Evolutionary conservation across 148 eudicot genomes (phyloP), one percentile per base, ranked within the genome.

Genomic region (Hydrangea macrophylla): DNA sequence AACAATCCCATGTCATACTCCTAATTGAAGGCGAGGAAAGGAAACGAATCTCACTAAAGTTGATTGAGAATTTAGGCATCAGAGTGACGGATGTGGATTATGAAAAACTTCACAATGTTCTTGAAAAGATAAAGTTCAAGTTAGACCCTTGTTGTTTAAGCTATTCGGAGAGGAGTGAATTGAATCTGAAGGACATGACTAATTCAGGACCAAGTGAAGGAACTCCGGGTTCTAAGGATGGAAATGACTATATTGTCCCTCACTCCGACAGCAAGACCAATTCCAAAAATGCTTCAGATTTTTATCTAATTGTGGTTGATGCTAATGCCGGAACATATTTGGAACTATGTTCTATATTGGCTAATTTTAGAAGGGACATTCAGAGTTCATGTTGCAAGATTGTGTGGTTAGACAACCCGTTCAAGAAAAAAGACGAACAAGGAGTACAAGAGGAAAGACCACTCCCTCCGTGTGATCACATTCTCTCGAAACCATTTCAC

Each of bases 401-500:
- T 27, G 55, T 39, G 7, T 40, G 51, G 55, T 27, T 69, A 13
- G 42, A 59, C 10, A 58, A 69, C 32, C 64, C 37, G 1, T 0
- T 13, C 15, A 42, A 23, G 20, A 25, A 20, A 17, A 27, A 53
- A 20, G 57, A 30, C 26, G 15, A 20, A 12, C 30, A 6, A 2
- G 36, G n/a, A n/a, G n/a, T n/a, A n/a, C n/a, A 31, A 58, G 36
- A 58, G n/a, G 27, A 30, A 24, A 20, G 23, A 30, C 22, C 39
- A 68, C 24, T 17, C 27, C 23, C 17, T 8, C 54, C 23, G n/a
- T 45, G 13, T 45, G 64, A 69, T 44, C 56, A 69, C 11, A 40
- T 18, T 57, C 25, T 68, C 36, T 55, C 71, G 5, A 26, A 39
- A 44, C 71, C 63, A 58, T 40, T 56, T 57, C 71, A 68, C 15